Percentiles rank a stretch among this genome's conserved stretches.
These are phyloP conservation scores for Calonectria pauciramosa DNA, from an alignment of 2,329 filamentous ascomycete species.

Conservation along the genomic window DNA sequence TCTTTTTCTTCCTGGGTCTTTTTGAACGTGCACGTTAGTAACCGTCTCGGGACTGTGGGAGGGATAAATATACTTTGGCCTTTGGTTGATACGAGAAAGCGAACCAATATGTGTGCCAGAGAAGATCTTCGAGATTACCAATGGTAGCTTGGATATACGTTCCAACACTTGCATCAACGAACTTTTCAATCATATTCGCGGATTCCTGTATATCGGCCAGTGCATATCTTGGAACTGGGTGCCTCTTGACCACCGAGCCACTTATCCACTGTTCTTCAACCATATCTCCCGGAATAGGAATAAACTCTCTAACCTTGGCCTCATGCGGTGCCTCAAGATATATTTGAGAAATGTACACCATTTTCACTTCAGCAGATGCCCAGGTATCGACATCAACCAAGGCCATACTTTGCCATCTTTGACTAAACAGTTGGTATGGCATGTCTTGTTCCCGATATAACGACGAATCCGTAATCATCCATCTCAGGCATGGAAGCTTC, in stretches of 20 bases:
- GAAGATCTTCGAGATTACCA: not conserved
- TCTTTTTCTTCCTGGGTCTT: not conserved
- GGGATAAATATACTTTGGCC: not conserved
- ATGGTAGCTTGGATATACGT: not conserved
- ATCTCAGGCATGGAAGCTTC: not conserved
- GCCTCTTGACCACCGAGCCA: not conserved
- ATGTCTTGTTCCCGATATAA: conserved; percentile 9
- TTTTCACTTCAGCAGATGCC: conserved; percentile 15
- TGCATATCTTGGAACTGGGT: conserved; percentile 3
- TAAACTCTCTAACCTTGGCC: not conserved
- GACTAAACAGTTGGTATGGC: conserved; percentile 17
- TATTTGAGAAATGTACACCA: conserved; percentile 6
- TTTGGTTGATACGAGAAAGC: not conserved
- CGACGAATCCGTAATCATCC: not conserved
- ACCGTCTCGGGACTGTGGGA: not conserved
- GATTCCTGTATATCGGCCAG: conserved; percentile 4
- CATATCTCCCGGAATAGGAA: conserved; percentile 3
- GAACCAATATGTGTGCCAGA: conserved; percentile 4
- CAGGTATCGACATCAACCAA: conserved; percentile 28
- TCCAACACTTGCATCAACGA: not conserved
- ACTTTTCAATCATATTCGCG: not conserved
- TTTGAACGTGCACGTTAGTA: not conserved
- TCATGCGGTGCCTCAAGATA: conserved; percentile 2
- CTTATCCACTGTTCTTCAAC: conserved; percentile 8
- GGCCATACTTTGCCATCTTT: conserved; percentile 29